Base-by-base conservation (phyloP, 768 basidiomycete genomes). In the Serpula lacrymans region DNA sequence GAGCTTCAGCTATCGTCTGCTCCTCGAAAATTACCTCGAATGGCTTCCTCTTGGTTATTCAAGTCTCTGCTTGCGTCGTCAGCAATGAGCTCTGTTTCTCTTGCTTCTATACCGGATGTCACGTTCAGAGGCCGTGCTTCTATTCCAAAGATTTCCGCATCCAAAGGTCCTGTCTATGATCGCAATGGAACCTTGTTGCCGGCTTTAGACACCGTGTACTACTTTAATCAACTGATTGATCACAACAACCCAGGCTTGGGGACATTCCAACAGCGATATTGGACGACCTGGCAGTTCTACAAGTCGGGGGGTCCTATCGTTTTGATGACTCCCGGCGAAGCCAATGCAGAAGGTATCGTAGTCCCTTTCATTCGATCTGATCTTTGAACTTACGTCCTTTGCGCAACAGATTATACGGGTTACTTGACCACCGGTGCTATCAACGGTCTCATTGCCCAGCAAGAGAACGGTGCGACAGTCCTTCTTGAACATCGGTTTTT, bases 241-340 rank as follows among this genome's bases (percentile, higher is more conserved):
- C 67, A 68, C 47, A 64, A 47, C 10, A 58, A 67, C 47, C 61
- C 62, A 34, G 45, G 45, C 32, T 47, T 57, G 17, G 67, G 67
- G 27, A 69, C 66, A 17, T 69, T 69, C 53, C 45, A 58, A 48
- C 67, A 67, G 53, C 59, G 66, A 4, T 69, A 53, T 47, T 67
- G 62, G 63, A 38, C 46, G 12, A 62, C 59, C 29, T 65, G 53
- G 57, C 63, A 65, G 46, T 64, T 46, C 42, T 65, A 64, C 43
- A 47, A 60, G 47, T 18, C 27, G 9, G 65, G 67, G 24, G 67
- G 67, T 5, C 63, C 67, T 8, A 59, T 69, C 37, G 45, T 69
- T 20, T 34, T 69, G 11, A 48, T 60, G 40, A 69, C 65, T 17
- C 67, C 66, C 1, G 63, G 67, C 6, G 65, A 67, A 41, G 43